A percentile compares a stretch with the other conserved stretches of the same genome.
phyloP scores from a whole-genome alignment of 164 flowering plant species.

The Vitis rupestris region DNA sequence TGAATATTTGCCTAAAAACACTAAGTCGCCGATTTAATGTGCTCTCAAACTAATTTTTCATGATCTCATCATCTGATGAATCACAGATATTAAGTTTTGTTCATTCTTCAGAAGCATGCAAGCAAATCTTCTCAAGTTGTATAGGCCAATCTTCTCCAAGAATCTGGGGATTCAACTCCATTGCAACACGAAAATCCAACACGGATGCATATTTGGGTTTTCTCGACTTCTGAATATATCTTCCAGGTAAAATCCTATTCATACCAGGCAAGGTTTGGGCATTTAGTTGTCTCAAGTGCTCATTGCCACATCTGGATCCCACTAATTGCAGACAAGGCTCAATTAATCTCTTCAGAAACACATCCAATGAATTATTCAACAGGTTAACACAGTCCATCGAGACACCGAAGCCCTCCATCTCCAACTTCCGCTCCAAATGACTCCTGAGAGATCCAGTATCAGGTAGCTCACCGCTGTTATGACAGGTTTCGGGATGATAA shows the following conservation, averaged over 20 bases:
- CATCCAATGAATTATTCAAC: slow-evolving; percentile 71
- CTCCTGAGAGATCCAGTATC: slow-evolving; percentile 55
- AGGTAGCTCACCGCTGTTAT: slow-evolving; percentile 52
- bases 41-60: neutral
- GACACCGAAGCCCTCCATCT: slow-evolving; percentile 44
- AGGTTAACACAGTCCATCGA: slow-evolving; percentile 58
- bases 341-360: slow-evolving; percentile 64
- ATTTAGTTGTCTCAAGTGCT: slow-evolving; percentile 20
- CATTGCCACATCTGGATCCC: slow-evolving; percentile 34
- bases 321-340: slow-evolving; percentile 64
- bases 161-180: slow-evolving; percentile 67
- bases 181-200: slow-evolving; percentile 60
- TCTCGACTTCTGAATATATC: slow-evolving; percentile 18
- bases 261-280: slow-evolving; percentile 19
- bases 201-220: slow-evolving; percentile 34
- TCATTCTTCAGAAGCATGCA: slow-evolving; percentile 34
- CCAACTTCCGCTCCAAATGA: slow-evolving; percentile 55
- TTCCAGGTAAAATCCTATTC: slow-evolving; percentile 22
- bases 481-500: slow-evolving; percentile 41
- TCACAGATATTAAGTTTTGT: neutral
- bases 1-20: slow-evolving; percentile 8
- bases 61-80: neutral
- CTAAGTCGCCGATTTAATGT: slow-evolving; percentile 4
- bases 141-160: slow-evolving; percentile 83
- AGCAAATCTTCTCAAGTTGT: slow-evolving; percentile 62